Base-by-base conservation (phyloP, 2,329 filamentous ascomycete genomes). In the Trichoderma guizhouense region DNA sequence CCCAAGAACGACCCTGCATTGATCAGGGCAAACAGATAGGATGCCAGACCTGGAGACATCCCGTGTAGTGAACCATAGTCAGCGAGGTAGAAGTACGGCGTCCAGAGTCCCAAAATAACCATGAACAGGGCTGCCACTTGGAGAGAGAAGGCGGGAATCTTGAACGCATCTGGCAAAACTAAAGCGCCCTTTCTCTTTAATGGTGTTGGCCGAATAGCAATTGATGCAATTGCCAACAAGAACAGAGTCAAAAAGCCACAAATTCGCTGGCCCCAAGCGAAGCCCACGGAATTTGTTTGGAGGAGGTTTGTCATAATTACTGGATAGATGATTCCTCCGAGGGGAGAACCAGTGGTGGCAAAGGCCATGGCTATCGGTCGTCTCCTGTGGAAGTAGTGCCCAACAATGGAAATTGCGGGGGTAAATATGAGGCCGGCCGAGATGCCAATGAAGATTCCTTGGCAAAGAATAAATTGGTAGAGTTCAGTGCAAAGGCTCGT, bases 251-350 rank as follows among this genome's bases (percentile, higher is more conserved):
- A 15, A 8, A 68, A 68, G 18, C 65, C 65, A 58, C 65, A 68
- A 18, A 68, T 26, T 0, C 65, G 65, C 53, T 68, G 65, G 3
- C 4, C 65, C 65, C 65, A 68, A 0, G 24, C 32, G 4, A 68
- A 68, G 4, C 65, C 65, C 3, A 68, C 24, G 2, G 26, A 58
- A 26, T 26, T 26, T 26, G 26, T 5, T 43, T 39, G 34, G 21
- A 68, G 65, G 9, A 68, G 65, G n/a, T 57, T 68, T 11, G 53
- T 68, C 65, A 68, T 68, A 21, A 68, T 58, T 4, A 68, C 65
- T 14, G 65, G 65, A 18, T 58, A 68, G 24, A 68, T 68, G 53
- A 68, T 39, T 58, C 65, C 65, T 7, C 65, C 65, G 15, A 68
- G 32, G 26, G 65, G 65, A 58, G 65, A 68, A 9, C 65, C 65